Conservation (phyloP, 2,329 filamentous ascomycete genomes). For the Aureobasidium sp. region DNA sequence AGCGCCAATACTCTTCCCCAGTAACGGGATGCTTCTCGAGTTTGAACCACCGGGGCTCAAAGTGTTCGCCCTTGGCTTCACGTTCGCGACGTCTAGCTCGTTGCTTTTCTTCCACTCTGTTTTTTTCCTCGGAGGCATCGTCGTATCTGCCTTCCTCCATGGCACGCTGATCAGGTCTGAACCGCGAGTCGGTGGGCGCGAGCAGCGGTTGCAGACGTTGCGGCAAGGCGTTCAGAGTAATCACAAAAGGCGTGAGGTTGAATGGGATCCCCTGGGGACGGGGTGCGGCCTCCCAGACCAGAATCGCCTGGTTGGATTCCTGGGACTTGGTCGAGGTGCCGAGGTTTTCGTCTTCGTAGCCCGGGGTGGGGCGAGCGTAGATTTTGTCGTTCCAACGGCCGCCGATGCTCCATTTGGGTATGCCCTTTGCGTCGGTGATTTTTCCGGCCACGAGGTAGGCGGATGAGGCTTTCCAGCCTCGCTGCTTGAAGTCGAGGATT, state of each 20-base stretch:
- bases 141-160: slow-evolving; percentile 99
- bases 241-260: slow-evolving; percentile 91
- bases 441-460: slow-evolving; percentile 86
- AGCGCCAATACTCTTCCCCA: slow-evolving; percentile 84
- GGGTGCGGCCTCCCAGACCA: slow-evolving; percentile 85
- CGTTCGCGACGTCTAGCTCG: slow-evolving; percentile 64
- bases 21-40: slow-evolving; percentile 68
- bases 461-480: slow-evolving; percentile 90
- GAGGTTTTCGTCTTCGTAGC: slow-evolving; percentile 61
- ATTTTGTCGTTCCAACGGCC: slow-evolving; percentile 97
- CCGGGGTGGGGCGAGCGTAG: slow-evolving; percentile 86
- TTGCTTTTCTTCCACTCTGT: slow-evolving; percentile 87
- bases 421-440: slow-evolving; percentile 70
- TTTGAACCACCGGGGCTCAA: slow-evolving; percentile 76
- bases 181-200: slow-evolving; percentile 87
- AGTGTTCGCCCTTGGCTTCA: slow-evolving; percentile 74
- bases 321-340: slow-evolving; percentile 22
- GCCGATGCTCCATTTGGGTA: slow-evolving; percentile 80
- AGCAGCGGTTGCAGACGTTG: slow-evolving; percentile 71
- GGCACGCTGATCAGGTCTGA: slow-evolving; percentile 87
- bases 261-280: slow-evolving; percentile 84
- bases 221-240: slow-evolving; percentile 87
- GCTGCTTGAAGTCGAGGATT: slow-evolving; percentile 83
- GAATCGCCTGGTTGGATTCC: slow-evolving; percentile 62
- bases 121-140: slow-evolving; percentile 87